Evolutionary conservation across 768 basidiomycete genomes (phyloP), one percentile per base, ranked within the genome.

Genomic region (Peribolospora baueri): DNA sequence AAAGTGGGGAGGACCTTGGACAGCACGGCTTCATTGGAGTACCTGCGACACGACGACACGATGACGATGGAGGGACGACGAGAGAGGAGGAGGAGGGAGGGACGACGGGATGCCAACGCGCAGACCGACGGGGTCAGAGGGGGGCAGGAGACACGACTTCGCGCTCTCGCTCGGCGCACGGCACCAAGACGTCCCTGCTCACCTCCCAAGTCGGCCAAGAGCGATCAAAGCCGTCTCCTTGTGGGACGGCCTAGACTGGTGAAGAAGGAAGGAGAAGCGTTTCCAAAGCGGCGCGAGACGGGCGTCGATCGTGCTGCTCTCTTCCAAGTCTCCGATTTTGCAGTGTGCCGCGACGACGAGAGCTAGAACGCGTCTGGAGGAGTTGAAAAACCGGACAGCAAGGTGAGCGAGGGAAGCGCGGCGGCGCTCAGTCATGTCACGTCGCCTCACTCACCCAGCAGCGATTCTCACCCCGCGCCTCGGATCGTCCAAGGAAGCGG

Each of bases 141-240:
- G 75, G 14, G 76, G 74, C 25, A 84, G 67, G 39, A 79, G 64
- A 49, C 77, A 74, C 4, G 64, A 57, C 53, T 76, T 72, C 14
- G 72, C 65, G 7, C 71, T 68, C 53, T 79, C 81, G 54, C 25
- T 7, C 43, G 43, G 43, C 13, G 8, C 43, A 1, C 43, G 13
- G 8, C 43, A 45, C 8, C 8, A 45, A 45, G 13, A 45, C 13
- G 43, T 7, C 8, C 7, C 7, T 45, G 43, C 43, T 7, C 13
- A 45, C 46, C n/a, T 56, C 25, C 54, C 58, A 9, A 59, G 52
- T 40, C 13, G 3, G 14, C 52, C 51, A 6, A 59, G 40, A 11
- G 55, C 55, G 7, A 42, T 42, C 37, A 59, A 14, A 4, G 58
- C 55, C 25, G 58, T 59, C 55, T 59, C 58, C 50, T 53, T 55